Evolutionary conservation across 2,329 filamentous ascomycete species (phyloP).

Genomic region (Thyridium curvatum): DNA sequence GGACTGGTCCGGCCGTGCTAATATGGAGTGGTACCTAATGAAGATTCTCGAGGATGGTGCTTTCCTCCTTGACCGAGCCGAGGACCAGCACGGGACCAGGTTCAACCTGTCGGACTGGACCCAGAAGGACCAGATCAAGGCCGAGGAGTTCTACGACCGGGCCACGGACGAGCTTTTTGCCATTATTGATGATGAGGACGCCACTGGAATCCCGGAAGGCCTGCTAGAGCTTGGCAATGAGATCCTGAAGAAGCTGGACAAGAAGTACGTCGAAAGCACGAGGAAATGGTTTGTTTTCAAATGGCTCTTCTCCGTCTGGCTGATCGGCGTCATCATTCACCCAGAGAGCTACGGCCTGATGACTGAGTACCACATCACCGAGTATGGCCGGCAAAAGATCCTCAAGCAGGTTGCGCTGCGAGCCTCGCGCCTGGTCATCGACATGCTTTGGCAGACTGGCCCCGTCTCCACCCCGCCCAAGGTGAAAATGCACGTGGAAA

Average conservation of each 20-base stretch:
- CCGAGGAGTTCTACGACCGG: conserved; percentile 82
- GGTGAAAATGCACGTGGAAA: conserved; percentile 65
- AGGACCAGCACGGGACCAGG: conserved; percentile 67
- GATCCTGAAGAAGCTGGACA: conserved; percentile 70
- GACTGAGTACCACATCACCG: conserved; percentile 85
- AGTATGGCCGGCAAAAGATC: conserved; percentile 80
- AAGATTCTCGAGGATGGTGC: conserved; percentile 88
- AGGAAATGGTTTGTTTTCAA: conserved; percentile 81
- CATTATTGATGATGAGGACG: conserved; percentile 77
- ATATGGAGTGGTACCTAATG: conserved; percentile 92
- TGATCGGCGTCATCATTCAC: conserved; percentile 77
- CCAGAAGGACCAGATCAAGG: conserved; percentile 72
- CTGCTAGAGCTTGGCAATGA: conserved; percentile 80
- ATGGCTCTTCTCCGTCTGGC: conserved; percentile 87
- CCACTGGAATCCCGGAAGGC: conserved; percentile 79
- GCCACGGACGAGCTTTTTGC: conserved; percentile 78
- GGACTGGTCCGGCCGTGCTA: conserved; percentile 83
- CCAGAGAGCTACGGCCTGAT: conserved; percentile 79
- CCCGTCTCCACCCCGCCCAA: conserved; percentile 56
- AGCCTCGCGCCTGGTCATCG: conserved; percentile 72
- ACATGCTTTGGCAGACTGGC: conserved; percentile 66
- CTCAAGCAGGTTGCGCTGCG: conserved; percentile 73
- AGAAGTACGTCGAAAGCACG: conserved; percentile 65
- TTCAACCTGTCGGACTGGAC: conserved; percentile 68
- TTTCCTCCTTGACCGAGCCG: conserved; percentile 80